A percentile compares a stretch with the other conserved stretches of the same genome.
These are phyloP conservation scores for Penicillium sp. DNA, from an alignment of 2,329 filamentous ascomycete species.

Conservation along the genomic window DNA sequence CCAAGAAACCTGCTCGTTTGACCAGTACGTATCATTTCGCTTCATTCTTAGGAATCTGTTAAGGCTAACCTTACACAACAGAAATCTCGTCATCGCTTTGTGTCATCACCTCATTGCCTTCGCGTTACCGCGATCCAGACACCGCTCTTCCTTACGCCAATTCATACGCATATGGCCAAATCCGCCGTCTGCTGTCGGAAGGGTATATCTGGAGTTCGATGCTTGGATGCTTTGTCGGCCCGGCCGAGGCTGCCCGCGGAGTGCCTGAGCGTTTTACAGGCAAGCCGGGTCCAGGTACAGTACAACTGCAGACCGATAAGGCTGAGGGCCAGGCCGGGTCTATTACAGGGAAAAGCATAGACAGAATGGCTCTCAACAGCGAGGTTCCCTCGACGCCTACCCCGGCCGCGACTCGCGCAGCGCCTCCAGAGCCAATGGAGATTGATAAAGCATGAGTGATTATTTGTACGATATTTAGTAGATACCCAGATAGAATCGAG, in stretches of 20 bases:
- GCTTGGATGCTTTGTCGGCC: slow-evolving; percentile 80
- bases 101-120: slow-evolving; percentile 77
- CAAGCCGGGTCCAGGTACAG: slow-evolving; percentile 6
- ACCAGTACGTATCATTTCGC: slow-evolving; percentile 41
- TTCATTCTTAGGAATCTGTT: not conserved
- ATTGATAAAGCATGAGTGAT: slow-evolving; percentile 12
- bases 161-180: slow-evolving; percentile 71
- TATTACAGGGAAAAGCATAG: slow-evolving; percentile 1
- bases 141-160: slow-evolving; percentile 83
- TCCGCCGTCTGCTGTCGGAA: slow-evolving; percentile 70
- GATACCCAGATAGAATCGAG: slow-evolving; percentile 14
- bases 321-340: slow-evolving; percentile 16
- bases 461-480: slow-evolving; percentile 8
- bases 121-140: slow-evolving; percentile 78
- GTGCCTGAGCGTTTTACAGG: slow-evolving; percentile 73
- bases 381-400: slow-evolving; percentile 7
- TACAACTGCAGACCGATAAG: not conserved
- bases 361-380: not conserved
- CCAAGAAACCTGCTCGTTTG: slow-evolving; percentile 49
- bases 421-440: slow-evolving; percentile 18
- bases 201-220: slow-evolving; percentile 80
- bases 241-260: slow-evolving; percentile 59
- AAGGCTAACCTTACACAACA: slow-evolving; percentile 23
- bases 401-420: not conserved
- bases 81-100: slow-evolving; percentile 60